Evolutionary conservation across 2,329 filamentous ascomycete species (phyloP), one percentile per base, ranked within the genome.

Genomic region (Colletotrichum viniferum): DNA sequence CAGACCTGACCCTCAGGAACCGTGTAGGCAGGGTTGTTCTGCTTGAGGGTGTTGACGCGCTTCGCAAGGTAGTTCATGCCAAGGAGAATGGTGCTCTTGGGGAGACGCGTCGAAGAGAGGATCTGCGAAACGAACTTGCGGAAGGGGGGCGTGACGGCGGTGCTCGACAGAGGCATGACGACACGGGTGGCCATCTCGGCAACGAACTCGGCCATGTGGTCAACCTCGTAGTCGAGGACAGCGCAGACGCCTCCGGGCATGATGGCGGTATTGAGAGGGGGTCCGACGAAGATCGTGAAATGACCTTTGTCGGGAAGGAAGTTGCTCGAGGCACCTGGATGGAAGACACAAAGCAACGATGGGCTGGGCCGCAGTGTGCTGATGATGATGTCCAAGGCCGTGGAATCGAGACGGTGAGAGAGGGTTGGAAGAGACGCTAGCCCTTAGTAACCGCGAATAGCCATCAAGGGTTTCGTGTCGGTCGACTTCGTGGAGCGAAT

Each of bases 171-270:
- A 10, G 90, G 89, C 73, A 88, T 87, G 56, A 91, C 88, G 38
- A 92, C 85, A 60, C 90, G 88, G 28, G 88, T 90, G 76, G 96
- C 92, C 92, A 96, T 97, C 83, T 98, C 95, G 77, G 95, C 94
- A 83, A 98, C 96, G 85, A 98, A 98, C 83, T 98, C 95, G 77
- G 95, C 94, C 96, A 98, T 98, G 84, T 94, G 89, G 83, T 98
- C 95, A 92, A 98, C 96, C 86, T 98, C 96, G 84, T 98, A 98
- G 88, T 98, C 96, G 85, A 98, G 92, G 86, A 97, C 94, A 81
- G 95, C 95, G 80, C 96, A 97, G 52, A 98, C 96, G 80, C 96
- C 96, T 80, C 96, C 96, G 78, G 90, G 88, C 90, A 92, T 92
- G 81, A 86, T 92, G 87, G 80, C 81, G 79, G 81, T 74, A n/a